Evolutionary conservation across 2,329 filamentous ascomycete species (phyloP).

Genomic region (Clonostachys sp.): DNA sequence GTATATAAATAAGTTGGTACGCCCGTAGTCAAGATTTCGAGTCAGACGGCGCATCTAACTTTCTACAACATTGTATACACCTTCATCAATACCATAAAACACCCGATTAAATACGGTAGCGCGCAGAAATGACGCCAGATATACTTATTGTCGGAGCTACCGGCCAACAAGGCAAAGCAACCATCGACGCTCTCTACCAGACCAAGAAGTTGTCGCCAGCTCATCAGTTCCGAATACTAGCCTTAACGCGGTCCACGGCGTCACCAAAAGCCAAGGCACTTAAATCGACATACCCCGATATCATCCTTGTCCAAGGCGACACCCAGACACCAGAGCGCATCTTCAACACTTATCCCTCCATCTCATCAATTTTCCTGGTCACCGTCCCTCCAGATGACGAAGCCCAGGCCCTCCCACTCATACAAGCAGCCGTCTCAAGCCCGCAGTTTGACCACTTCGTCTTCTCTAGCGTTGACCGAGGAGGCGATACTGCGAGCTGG

Average conservation of each 20-base stretch:
- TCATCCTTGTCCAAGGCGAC: slow-evolving; percentile 9
- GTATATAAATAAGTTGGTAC: too few relatives aligned
- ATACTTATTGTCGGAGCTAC: slow-evolving; percentile 4
- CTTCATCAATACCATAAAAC: too few relatives aligned
- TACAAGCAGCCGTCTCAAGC: slow-evolving; percentile 10
- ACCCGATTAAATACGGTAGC: too few relatives aligned
- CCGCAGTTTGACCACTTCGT: slow-evolving; percentile 17
- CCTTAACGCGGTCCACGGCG: background rate
- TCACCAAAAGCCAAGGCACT: background rate
- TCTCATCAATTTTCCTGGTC: slow-evolving; percentile 15
- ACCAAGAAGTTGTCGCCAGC: background rate
- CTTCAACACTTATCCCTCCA: slow-evolving; percentile 9
- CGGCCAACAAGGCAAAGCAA: slow-evolving; percentile 4
- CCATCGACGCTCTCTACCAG: background rate
- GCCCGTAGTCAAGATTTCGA: too few relatives aligned
- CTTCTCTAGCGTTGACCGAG: slow-evolving; percentile 10
- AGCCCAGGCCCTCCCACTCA: slow-evolving; percentile 11
- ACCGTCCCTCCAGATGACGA: slow-evolving; percentile 17
- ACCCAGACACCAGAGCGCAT: slow-evolving; percentile 8
- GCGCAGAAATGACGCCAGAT: slow-evolving; percentile 1
- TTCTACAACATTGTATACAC: too few relatives aligned
- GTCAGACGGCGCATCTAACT: too few relatives aligned
- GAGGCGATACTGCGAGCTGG: slow-evolving; percentile 9
- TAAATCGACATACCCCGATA: background rate
- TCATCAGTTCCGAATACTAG: background rate